Evolutionary conservation across 2,329 filamentous ascomycete genomes (phyloP).

Genomic region (Apiospora sp.): DNA sequence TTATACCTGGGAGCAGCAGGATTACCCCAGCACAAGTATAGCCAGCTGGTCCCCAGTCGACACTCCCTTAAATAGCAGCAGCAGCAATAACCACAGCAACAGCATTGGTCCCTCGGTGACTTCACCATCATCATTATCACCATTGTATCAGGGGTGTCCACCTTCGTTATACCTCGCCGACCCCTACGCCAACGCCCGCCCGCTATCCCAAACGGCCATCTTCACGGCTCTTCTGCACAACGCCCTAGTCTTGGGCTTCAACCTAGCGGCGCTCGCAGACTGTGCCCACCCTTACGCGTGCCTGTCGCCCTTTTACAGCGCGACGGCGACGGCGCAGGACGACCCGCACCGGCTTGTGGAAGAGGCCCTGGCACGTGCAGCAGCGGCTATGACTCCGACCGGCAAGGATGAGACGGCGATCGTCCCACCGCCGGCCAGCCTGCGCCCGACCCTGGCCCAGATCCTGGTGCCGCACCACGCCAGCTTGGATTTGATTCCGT

Average conservation of each 20-base stretch:
- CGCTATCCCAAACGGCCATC: constrained; percentile 30
- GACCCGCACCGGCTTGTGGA: constrained; percentile 36
- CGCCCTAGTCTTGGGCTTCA: constrained; percentile 38
- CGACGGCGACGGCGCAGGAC: constrained; percentile 28
- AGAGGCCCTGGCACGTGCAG: constrained; percentile 16
- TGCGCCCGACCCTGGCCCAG: constrained; percentile 47
- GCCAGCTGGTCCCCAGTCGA: not conserved
- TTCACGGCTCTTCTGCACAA: constrained; percentile 38
- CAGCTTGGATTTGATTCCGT: constrained; percentile 46
- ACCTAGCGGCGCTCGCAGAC: constrained; percentile 33
- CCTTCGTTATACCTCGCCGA: not conserved
- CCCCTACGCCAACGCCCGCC: constrained; percentile 28
- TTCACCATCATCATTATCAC: not conserved
- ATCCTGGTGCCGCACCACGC: constrained; percentile 48
- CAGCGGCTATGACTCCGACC: not conserved
- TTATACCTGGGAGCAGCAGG: not conserved
- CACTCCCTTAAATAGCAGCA: not conserved
- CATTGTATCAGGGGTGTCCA: not conserved
- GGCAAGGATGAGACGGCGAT: constrained; percentile 25
- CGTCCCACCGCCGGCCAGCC: constrained; percentile 40
- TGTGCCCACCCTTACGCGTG: constrained; percentile 32
- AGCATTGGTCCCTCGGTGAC: not conserved
- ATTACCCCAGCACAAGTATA: too few relatives aligned
- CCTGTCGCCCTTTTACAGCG: constrained; percentile 46
- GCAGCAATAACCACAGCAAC: too few relatives aligned